Percentiles rank a stretch among this genome's conserved stretches.
These are phyloP conservation scores for Leccinum subtestaceum DNA, from an alignment of 768 basidiomycete genomes.

Conservation along the genomic window DNA sequence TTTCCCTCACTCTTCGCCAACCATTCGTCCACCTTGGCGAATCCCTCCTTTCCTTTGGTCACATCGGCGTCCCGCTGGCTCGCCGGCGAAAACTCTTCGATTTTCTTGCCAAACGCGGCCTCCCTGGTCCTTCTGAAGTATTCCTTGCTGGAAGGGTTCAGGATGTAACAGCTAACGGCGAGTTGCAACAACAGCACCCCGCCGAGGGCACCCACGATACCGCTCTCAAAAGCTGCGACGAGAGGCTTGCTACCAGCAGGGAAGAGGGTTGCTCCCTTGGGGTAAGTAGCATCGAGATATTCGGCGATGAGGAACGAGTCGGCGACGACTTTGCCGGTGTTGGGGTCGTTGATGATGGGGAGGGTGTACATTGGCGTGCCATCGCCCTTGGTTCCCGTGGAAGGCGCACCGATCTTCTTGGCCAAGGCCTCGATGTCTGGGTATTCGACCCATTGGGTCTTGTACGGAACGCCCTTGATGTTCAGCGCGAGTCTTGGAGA, in stretches of 20 bases:
- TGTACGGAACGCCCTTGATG: slow-evolving; percentile 40
- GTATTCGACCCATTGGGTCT: slow-evolving; percentile 44
- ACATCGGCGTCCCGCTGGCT: slow-evolving; percentile 28
- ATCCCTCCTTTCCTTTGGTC: slow-evolving; percentile 26
- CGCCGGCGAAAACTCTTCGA: slow-evolving; percentile 36
- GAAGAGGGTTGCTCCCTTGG: slow-evolving; percentile 36
- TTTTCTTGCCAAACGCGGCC: slow-evolving; percentile 28
- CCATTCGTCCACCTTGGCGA: slow-evolving; percentile 30
- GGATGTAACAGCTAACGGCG: slow-evolving; percentile 2
- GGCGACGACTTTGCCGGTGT: slow-evolving; percentile 24
- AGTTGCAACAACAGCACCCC: slow-evolving; percentile 16
- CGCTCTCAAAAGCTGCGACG: slow-evolving; percentile 37
- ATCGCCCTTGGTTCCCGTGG: slow-evolving; percentile 32
- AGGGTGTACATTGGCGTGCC: slow-evolving; percentile 37
- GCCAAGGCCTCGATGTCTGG: slow-evolving; percentile 38
- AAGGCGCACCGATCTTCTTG: slow-evolving; percentile 31
- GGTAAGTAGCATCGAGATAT: slow-evolving; percentile 46
- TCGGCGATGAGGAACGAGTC: slow-evolving; percentile 36
- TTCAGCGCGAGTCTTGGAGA: slow-evolving; percentile 36
- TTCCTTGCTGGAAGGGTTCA: slow-evolving; percentile 29
- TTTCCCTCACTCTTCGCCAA: slow-evolving; percentile 27
- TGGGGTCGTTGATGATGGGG: slow-evolving; percentile 42
- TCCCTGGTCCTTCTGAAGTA: slow-evolving; percentile 39
- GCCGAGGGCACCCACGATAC: slow-evolving; percentile 11
- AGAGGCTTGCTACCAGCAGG: slow-evolving; percentile 39